Conservation (phyloP, 345 rosid genomes). For the Microcos paniculata region DNA sequence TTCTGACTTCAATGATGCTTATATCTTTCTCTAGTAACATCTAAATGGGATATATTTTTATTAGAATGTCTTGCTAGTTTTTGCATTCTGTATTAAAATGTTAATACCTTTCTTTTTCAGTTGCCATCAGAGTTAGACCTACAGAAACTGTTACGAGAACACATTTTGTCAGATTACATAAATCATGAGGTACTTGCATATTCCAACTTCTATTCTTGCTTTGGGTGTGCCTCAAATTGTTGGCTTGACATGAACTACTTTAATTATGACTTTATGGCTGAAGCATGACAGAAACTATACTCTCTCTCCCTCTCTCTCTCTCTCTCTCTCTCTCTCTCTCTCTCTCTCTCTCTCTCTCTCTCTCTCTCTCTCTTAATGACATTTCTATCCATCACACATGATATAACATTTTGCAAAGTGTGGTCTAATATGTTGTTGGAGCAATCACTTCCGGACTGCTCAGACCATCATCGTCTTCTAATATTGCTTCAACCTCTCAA, state of each 20-base stretch:
- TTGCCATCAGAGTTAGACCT: constrained; percentile 83
- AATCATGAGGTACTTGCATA: constrained; percentile 62
- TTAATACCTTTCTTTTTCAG: constrained; percentile 39
- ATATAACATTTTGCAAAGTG: too few species aligned
- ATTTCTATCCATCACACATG: too few species aligned
- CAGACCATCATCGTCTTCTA: neutral
- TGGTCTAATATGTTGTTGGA: too few species aligned
- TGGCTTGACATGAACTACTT: neutral
- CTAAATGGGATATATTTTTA: constrained; percentile 1
- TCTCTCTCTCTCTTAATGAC: too few species aligned
- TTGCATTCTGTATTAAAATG: constrained; percentile 20
- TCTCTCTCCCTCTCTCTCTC: neutral
- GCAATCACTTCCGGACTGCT: too few species aligned
- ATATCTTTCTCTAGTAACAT: neutral
- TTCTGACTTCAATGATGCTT: constrained; percentile 11
- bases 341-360: too few species aligned
- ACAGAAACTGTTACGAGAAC: constrained; percentile 77
- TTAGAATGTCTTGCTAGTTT: constrained; percentile 3
- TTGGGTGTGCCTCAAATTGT: constrained; percentile 1
- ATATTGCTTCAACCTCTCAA: neutral
- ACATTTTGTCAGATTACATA: constrained; percentile 76
- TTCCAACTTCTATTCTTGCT: constrained; percentile 9
- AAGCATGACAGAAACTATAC: neutral
- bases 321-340: too few species aligned
- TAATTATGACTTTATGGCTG: constrained; percentile 5